Percentiles rank a stretch among this genome's conserved stretches.
Conservation (phyloP, 2,329 filamentous ascomycete species). For the Pseudocercospora cruenta region DNA sequence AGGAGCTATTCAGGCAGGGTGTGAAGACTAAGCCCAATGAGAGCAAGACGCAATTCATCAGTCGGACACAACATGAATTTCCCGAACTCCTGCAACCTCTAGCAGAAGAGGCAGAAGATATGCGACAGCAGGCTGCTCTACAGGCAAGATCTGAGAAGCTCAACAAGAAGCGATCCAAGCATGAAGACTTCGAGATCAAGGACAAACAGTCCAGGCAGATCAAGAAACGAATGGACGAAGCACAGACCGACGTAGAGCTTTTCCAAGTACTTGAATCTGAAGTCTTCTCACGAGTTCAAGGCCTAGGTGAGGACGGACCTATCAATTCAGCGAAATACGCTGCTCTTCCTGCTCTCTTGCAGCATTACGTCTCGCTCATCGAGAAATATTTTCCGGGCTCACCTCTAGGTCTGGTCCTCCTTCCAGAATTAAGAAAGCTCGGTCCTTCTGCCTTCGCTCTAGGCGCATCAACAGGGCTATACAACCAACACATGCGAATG, state of each 20-base stretch:
- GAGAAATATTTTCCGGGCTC: slow-evolving; percentile 65
- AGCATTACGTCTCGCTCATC: slow-evolving; percentile 27
- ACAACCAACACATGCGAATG: slow-evolving; percentile 66
- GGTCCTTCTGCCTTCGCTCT: slow-evolving; percentile 73
- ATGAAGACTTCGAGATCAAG: slow-evolving; percentile 14
- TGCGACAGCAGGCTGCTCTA: slow-evolving; percentile 12
- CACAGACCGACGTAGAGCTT: slow-evolving; percentile 64
- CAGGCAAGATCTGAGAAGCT: background rate
- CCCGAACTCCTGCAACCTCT: slow-evolving; percentile 26
- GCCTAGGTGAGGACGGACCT: background rate
- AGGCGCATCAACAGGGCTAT: slow-evolving; percentile 70
- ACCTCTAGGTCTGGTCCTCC: slow-evolving; percentile 60
- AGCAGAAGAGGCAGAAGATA: slow-evolving; percentile 25
- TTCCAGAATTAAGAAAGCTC: slow-evolving; percentile 69
- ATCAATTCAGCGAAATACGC: background rate
- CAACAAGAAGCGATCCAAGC: background rate
- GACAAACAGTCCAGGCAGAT: slow-evolving; percentile 46
- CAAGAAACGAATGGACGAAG: slow-evolving; percentile 57
- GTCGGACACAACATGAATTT: slow-evolving; percentile 16
- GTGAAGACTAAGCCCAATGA: slow-evolving; percentile 8
- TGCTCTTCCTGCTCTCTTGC: slow-evolving; percentile 25
- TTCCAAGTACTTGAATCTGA: slow-evolving; percentile 70
- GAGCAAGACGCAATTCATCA: slow-evolving; percentile 1
- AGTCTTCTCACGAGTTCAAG: slow-evolving; percentile 58
- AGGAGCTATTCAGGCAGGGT: slow-evolving; percentile 23